Base-by-base conservation (phyloP, 2,329 filamentous ascomycete species). In the Colletotrichum paranaense region DNA sequence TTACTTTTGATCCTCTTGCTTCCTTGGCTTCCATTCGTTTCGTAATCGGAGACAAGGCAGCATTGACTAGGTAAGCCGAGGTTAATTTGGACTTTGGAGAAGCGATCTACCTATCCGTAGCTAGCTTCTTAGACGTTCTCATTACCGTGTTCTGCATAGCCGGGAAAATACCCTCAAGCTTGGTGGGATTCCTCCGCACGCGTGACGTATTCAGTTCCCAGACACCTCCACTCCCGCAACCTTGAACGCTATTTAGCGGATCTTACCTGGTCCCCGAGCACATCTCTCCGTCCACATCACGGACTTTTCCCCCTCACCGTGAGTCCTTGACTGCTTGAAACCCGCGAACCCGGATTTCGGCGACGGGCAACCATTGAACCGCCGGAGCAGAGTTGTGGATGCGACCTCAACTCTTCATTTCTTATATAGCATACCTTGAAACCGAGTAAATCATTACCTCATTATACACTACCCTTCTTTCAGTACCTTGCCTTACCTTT, bases 131-230 rank as follows among this genome's bases (percentile, higher is more conserved):
- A 35, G 9, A 35, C 32, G 4, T 12, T 35, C 32, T 35, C 4
- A 11, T 35, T 35, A 35, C 32, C 12, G 32, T 12, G 32, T 35
- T 11, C 32, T 35, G 38, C 38, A 14, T 19, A 42, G 38, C 38
- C 38, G 14, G 42, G 42, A 22, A 8, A 49, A 49, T n/a, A 49
- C 42, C 42, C 19, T 49, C 53, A 22, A 14, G n/a, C 53, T 28
- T 26, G 53, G 53, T 28, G 55, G 49, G 14, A 12, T 12, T 19
- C 22, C 30, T 72, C 69, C 53, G 65, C 65, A 53, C 65, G 38
- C 19, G 68, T 72, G 69, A 72, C 69, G 69, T 69, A 72, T 46
- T 30, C 14, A 6, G 19, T 30, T 58, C 26, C 26, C 22, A 19
- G 19, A 26, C 11, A 28, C 26, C 53, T 42, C 58, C 59, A 52